Base-by-base conservation (phyloP, 306 rosid species). In the Acacia crassicarpa region DNA sequence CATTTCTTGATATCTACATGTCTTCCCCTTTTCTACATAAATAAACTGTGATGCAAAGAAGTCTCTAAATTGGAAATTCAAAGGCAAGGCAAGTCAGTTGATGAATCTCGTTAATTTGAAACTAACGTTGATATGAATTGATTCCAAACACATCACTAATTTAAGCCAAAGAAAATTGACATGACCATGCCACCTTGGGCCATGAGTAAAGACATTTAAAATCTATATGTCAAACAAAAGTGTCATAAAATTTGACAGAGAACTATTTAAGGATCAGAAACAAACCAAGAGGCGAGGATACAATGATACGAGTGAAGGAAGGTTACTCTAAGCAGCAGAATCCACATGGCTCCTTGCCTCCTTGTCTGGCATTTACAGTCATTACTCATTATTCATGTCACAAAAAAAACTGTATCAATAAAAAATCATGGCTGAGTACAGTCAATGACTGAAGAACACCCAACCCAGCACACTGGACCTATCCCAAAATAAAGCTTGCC, bases 311-410 rank as follows among this genome's bases (percentile, higher is more conserved):
- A 41, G 74, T 40, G 46, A 67, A 4, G 72, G 46, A 67, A 19
- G 10, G 49, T 38, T 40, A 67, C 49, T 40, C 43, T 67, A 10
- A 67, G 73, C 49, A 40, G 49, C 73, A 67, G 46, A 51, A 40
- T 40, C 74, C 48, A 68, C 48, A 68, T 19, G 74, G 51, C 51
- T 68, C 74, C 48, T 8, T 19, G 74, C 40, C 51, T 68, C 74
- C 48, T 8, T 19, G 74, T 68, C 51, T 68, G 32, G 74, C 46
- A 68, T 38, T 67, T 68, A 68, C 45, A 68, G 9, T n/a, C 74
- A 40, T 68, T 67, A 67, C 72, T 19, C 51, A 46, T 11, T 46
- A 46, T 46, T 13, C 51, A 45, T 9, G 11, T 45, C 14, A 45
- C 11, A 45, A 45, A 45, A 8, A 43, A 46, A 23, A 71, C 58